Percentiles rank a stretch among this genome's conserved stretches.
Evolutionary conservation across 2,329 filamentous ascomycete genomes (phyloP).

Genomic region (Geosmithia morbida): DNA sequence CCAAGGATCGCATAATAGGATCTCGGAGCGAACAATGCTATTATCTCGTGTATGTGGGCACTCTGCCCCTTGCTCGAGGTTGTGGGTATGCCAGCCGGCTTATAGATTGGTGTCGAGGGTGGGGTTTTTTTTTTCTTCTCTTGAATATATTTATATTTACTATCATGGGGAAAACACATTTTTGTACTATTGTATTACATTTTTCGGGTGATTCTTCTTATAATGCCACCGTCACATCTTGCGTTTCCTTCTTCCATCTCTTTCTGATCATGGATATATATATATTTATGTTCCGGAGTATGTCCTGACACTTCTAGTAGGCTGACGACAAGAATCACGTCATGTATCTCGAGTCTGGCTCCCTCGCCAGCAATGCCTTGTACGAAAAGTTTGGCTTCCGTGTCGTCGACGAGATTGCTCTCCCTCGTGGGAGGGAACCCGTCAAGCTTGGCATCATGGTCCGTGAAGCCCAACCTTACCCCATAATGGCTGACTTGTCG

Average conservation of each 20-base stretch:
- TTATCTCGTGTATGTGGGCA: constrained; percentile 76
- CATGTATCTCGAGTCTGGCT: constrained; percentile 70
- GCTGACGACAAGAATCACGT: constrained; percentile 54
- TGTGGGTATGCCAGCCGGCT: constrained; percentile 61
- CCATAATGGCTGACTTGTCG: constrained; percentile 6
- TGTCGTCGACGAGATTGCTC: constrained; percentile 44
- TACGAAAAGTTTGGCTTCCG: constrained; percentile 67
- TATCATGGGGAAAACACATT: no score
- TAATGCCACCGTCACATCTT: no score
- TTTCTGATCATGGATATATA: no score
- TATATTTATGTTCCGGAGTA: no score
- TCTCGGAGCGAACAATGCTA: constrained; percentile 53
- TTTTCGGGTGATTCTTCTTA: no score
- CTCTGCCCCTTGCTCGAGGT: constrained; percentile 53
- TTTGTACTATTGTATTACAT: no score
- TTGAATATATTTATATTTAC: no score
- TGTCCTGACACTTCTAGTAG: constrained; percentile 16
- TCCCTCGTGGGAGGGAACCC: constrained; percentile 41
- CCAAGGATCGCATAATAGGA: constrained; percentile 56
- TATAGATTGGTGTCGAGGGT: constrained; percentile 52
- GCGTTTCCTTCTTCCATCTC: background rate
- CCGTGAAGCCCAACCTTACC: constrained; percentile 42
- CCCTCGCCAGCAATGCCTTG: constrained; percentile 51
- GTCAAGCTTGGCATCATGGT: constrained; percentile 71
- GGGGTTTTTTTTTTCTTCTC: constrained; percentile 2